Evolutionary conservation across 345 rosid genomes (phyloP).

Genomic region (Salix caprea): DNA sequence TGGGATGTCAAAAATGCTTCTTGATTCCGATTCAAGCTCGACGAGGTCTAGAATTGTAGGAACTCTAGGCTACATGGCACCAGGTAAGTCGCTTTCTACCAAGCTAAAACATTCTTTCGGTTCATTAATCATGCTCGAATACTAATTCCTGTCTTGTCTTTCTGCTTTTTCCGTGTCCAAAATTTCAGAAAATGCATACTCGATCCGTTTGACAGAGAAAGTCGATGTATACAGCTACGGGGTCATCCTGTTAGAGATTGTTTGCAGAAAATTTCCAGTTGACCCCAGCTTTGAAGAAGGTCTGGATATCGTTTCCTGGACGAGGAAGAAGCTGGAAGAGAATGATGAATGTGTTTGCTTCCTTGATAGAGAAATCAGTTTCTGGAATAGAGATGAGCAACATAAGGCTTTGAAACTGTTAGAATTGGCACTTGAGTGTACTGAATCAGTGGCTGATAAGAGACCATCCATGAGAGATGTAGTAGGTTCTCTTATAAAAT

Average conservation of each 20-base stretch:
- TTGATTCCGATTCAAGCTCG: conserved; percentile 21
- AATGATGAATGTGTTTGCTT: conserved; percentile 25
- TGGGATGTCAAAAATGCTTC: conserved; percentile 31
- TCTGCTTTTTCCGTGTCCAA: background rate
- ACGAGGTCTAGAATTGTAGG: conserved; percentile 30
- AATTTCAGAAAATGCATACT: conserved; percentile 35
- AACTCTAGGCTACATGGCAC: conserved; percentile 44
- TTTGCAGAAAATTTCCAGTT: conserved; percentile 33
- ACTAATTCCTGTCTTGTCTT: background rate
- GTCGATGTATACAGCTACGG: conserved; percentile 37
- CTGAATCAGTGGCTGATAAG: conserved; percentile 18
- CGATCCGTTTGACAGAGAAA: conserved; percentile 29
- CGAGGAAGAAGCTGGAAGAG: conserved; percentile 24
- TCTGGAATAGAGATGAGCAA: conserved; percentile 31
- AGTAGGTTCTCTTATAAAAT: conserved; percentile 27
- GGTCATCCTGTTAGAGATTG: conserved; percentile 33
- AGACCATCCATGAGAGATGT: conserved; percentile 45
- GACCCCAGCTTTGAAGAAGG: conserved; percentile 36
- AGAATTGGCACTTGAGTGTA: conserved; percentile 40
- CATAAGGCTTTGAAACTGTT: conserved; percentile 26
- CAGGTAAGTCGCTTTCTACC: conserved; percentile 21
- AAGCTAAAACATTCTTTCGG: background rate
- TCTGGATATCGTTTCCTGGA: conserved; percentile 28
- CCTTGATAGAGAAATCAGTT: conserved; percentile 34
- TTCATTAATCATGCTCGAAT: background rate